Conservation (phyloP, 768 basidiomycete species). For the Leucosporidium creatinivorum region DNA sequence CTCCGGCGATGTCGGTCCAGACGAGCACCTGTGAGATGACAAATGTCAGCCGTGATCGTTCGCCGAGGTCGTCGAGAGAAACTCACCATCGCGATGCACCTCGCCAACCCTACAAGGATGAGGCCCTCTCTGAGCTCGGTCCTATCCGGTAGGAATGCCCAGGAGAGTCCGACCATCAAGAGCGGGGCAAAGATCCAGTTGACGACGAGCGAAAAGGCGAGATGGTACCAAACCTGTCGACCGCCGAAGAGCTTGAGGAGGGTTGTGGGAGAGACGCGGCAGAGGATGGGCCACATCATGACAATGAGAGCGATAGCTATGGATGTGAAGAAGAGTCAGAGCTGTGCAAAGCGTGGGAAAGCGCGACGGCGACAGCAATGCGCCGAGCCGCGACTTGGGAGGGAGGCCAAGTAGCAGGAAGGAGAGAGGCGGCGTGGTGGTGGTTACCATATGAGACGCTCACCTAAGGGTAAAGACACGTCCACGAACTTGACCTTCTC, state of each 20-base stretch:
- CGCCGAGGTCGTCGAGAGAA: too few relatives aligned
- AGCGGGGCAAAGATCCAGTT: constrained; percentile 70
- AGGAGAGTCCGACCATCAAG: constrained; percentile 71
- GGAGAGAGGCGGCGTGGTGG: too few relatives aligned
- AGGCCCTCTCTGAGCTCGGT: constrained; percentile 64
- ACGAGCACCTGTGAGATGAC: constrained; percentile 42
- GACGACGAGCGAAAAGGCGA: constrained; percentile 58
- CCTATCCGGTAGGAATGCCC: constrained; percentile 71
- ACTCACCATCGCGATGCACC: constrained; percentile 51
- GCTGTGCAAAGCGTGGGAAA: too few relatives aligned
- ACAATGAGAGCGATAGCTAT: constrained; percentile 4
- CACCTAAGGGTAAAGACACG: constrained; percentile 65
- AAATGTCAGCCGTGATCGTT: neutral
- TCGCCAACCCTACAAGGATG: constrained; percentile 70
- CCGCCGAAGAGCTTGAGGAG: constrained; percentile 55
- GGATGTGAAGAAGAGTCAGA: neutral
- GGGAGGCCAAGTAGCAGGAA: too few relatives aligned
- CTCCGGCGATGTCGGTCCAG: constrained; percentile 67
- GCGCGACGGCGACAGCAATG: neutral
- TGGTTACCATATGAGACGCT: too few relatives aligned
- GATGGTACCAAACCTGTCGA: constrained; percentile 56
- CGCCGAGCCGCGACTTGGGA: too few relatives aligned
- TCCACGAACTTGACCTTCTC: constrained; percentile 58
- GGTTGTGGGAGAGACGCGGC: constrained; percentile 61
- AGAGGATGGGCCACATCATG: constrained; percentile 76